These are phyloP conservation scores for Termitomyces sp. DNA, from an alignment of 768 basidiomycete genomes.

Conservation along the genomic window DNA sequence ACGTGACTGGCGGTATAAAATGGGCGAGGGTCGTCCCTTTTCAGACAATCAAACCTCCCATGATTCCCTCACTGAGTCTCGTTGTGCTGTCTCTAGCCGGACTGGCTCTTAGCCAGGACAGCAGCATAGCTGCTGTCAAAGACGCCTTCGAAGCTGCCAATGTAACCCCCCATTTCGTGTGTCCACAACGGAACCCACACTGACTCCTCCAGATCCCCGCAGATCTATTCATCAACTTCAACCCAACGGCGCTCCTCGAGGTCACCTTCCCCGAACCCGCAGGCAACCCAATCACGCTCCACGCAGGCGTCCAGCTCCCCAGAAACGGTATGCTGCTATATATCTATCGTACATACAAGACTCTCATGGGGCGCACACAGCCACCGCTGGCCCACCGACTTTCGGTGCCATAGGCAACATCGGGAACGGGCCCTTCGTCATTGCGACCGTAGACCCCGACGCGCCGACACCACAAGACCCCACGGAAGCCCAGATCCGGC, in stretches of 20 bases:
- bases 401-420: constrained; percentile 23
- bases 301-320: constrained; percentile 29
- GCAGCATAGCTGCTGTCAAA: constrained; percentile 14
- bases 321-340: constrained; percentile 24
- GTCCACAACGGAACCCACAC: neutral
- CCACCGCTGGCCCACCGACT: constrained; percentile 29
- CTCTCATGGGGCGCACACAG: constrained; percentile 15
- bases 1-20: neutral
- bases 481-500: constrained; percentile 36
- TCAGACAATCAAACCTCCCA: neutral
- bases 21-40: neutral
- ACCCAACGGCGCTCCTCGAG: constrained; percentile 28
- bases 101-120: constrained; percentile 19
- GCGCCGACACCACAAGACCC: constrained; percentile 44
- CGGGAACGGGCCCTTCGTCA: constrained; percentile 36
- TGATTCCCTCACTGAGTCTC: constrained; percentile 6
- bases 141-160: constrained; percentile 20
- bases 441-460: constrained; percentile 43
- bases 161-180: constrained; percentile 11
- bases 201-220: constrained; percentile 22
- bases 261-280: constrained; percentile 27
- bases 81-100: constrained; percentile 9
- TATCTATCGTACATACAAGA: neutral
- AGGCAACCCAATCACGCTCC: constrained; percentile 23
- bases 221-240: constrained; percentile 24